Conservation (phyloP, 2,329 filamentous ascomycete genomes). For the Rutstroemia sp. region DNA sequence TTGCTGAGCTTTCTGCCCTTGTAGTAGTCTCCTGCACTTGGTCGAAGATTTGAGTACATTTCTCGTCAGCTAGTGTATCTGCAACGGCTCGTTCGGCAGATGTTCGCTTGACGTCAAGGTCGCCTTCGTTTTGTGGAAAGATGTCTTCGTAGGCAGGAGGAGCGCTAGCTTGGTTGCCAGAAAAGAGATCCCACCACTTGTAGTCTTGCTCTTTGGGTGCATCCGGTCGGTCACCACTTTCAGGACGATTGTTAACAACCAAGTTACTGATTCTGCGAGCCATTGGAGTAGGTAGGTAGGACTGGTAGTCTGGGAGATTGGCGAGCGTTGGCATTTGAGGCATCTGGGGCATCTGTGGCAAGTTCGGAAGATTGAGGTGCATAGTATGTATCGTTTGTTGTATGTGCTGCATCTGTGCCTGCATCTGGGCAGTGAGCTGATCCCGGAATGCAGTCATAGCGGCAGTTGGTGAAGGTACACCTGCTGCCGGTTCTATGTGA, state of each 20-base stretch:
- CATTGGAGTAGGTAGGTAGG: conserved; percentile 53
- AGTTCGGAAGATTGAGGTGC: conserved; percentile 54
- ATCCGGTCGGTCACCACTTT: conserved; percentile 10
- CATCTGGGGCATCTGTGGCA: conserved; percentile 43
- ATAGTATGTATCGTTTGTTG: conserved; percentile 53
- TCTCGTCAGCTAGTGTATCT: conserved; percentile 51
- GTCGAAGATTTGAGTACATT: conserved; percentile 48
- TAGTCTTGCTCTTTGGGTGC: conserved; percentile 41
- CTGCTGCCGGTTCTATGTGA: conserved; percentile 13
- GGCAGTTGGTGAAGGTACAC: conserved; percentile 46
- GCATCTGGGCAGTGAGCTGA: conserved; percentile 34
- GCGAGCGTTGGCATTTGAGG: conserved; percentile 46
- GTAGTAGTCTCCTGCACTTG: conserved; percentile 23
- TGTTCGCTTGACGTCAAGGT: conserved; percentile 48
- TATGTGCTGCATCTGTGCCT: conserved; percentile 62
- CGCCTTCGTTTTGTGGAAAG: conserved; percentile 45
- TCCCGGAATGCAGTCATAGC: conserved; percentile 66
- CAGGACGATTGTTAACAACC: conserved; percentile 44
- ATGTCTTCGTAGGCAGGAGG: conserved; percentile 77
- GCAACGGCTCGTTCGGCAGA: conserved; percentile 51
- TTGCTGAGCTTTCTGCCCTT: conserved; percentile 22
- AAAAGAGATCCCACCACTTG: conserved; percentile 63
- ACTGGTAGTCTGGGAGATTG: conserved; percentile 64
- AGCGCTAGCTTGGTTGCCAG: conserved; percentile 42
- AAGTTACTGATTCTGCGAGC: conserved; percentile 66